Evolutionary conservation across 2,329 filamentous ascomycete species (phyloP).

Genomic region (Beauveria brongniartii): DNA sequence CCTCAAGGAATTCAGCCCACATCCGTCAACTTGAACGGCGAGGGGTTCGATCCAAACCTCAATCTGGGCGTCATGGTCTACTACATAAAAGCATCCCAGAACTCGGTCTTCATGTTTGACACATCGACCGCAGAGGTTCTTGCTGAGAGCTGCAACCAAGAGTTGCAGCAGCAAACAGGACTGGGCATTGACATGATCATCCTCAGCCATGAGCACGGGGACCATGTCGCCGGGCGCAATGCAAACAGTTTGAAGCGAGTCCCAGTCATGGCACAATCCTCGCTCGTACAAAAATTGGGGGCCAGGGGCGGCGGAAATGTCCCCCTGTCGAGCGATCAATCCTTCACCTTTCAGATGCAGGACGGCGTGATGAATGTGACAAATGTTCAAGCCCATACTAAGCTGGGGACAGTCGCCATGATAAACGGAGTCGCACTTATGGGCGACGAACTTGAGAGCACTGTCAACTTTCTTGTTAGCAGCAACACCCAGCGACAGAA

Average conservation of each 20-base stretch:
- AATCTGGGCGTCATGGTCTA: constrained; percentile 3
- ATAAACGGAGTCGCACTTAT: constrained; percentile 1
- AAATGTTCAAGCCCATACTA: background rate
- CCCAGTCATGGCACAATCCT: background rate
- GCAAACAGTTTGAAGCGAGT: background rate
- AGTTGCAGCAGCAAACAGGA: background rate
- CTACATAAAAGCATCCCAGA: background rate
- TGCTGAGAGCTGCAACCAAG: constrained; percentile 1
- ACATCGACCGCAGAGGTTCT: background rate
- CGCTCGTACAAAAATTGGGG: background rate
- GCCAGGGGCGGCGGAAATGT: background rate
- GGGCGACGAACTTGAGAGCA: constrained; percentile 2
- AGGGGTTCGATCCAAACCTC: constrained; percentile 2
- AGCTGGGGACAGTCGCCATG: background rate
- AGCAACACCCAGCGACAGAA: background rate
- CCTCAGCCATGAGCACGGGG: constrained; percentile 1
- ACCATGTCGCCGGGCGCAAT: background rate
- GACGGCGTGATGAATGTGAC: constrained; percentile 1
- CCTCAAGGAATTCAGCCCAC: background rate
- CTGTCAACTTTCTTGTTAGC: constrained; percentile 2
- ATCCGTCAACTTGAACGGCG: background rate
- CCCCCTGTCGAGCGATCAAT: background rate
- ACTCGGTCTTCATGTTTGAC: constrained; percentile 2
- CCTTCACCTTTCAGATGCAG: background rate
- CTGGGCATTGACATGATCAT: background rate